Conservation (phyloP, 495 filamentous ascomycete species). For the Podospora fimiseda region DNA sequence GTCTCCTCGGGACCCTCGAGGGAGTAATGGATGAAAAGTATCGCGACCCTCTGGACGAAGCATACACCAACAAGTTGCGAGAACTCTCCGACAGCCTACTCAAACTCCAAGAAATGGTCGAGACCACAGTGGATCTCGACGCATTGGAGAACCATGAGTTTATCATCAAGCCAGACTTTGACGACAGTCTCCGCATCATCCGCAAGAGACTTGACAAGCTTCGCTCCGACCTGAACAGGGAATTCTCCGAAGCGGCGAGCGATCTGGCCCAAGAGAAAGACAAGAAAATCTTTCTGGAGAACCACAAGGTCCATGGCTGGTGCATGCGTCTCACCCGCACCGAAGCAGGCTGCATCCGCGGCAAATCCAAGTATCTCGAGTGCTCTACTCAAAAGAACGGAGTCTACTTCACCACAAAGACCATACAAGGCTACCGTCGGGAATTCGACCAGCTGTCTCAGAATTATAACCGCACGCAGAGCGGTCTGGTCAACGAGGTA, state of each 20-base stretch:
- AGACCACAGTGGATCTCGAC: constrained; percentile 94
- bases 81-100: constrained; percentile 70
- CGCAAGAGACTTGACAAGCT: constrained; percentile 85
- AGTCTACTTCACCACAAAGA: constrained; percentile 91
- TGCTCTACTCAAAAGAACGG: constrained; percentile 98
- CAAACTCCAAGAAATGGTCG: constrained; percentile 95
- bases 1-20: constrained; percentile 81
- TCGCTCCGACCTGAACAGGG: constrained; percentile 71
- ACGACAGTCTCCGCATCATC: constrained; percentile 80
- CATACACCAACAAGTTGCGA: constrained; percentile 78
- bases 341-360: constrained; percentile 88
- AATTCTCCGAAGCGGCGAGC: constrained; percentile 67
- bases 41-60: constrained; percentile 75
- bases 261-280: constrained; percentile 91
- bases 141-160: constrained; percentile 96
- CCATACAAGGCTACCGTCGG: constrained; percentile 73
- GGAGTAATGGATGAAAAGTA: constrained; percentile 95
- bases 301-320: constrained; percentile 92
- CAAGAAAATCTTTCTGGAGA: constrained; percentile 98
- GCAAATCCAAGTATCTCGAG: constrained; percentile 84
- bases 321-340: constrained; percentile 90
- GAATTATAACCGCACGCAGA: constrained; percentile 94
- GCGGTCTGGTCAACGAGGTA: constrained; percentile 84
- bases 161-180: constrained; percentile 98
- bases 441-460: constrained; percentile 92